A percentile compares a stretch with the other conserved stretches of the same genome.
These are phyloP conservation scores for Bromus sterilis DNA, from an alignment of 176 grass and related monocot genomes.

Conservation along the genomic window DNA sequence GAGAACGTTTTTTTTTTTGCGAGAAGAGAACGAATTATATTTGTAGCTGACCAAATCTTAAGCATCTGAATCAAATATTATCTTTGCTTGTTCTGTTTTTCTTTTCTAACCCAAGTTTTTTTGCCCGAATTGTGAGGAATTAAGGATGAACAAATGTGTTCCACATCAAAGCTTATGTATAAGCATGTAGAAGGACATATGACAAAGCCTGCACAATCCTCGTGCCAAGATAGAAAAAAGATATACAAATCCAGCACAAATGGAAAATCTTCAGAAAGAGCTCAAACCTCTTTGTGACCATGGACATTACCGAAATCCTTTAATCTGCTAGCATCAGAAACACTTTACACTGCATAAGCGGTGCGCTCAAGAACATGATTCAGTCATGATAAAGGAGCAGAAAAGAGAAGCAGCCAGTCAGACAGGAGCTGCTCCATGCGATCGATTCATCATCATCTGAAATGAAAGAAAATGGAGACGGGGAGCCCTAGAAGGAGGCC, in stretches of 20 bases:
- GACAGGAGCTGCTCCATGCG: neutral
- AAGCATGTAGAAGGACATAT: too few species aligned
- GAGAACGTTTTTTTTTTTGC: too few species aligned
- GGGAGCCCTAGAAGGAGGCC: constrained; percentile 35
- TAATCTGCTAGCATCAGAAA: neutral
- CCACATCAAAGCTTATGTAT: too few species aligned
- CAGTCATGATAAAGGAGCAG: neutral
- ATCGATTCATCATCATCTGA: neutral
- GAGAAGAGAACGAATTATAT: too few species aligned
- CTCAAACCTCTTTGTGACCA: neutral
- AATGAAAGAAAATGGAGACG: neutral
- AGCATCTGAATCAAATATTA: too few species aligned
- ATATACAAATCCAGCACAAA: neutral
- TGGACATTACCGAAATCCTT: neutral
- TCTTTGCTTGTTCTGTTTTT: too few species aligned
- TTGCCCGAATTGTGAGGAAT: too few species aligned
- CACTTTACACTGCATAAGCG: neutral
- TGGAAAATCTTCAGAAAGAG: neutral
- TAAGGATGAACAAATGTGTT: too few species aligned
- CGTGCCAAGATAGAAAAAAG: too few species aligned
- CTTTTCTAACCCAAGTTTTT: too few species aligned
- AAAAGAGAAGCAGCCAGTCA: neutral
- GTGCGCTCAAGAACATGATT: neutral
- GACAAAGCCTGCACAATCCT: too few species aligned
- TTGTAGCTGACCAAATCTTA: too few species aligned